Evolutionary conservation across 1,139 yeast species (phyloP).

Genomic region (Yamadazyma atmosphaerica): DNA sequence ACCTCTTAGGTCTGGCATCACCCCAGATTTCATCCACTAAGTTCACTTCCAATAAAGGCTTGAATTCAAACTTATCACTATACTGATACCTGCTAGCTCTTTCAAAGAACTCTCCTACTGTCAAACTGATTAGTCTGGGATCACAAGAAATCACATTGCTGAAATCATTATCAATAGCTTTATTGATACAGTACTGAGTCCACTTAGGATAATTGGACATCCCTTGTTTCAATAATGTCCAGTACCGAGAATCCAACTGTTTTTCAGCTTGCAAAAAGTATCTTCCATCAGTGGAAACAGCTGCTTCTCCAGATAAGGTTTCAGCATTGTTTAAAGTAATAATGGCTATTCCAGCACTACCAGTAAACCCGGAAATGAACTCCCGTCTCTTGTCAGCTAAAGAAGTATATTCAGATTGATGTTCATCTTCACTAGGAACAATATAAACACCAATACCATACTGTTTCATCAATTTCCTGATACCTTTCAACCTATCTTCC

Average conservation of each 20-base stretch:
- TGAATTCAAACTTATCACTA: slow-evolving; percentile 25
- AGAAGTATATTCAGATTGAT: slow-evolving; percentile 56
- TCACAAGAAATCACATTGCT: slow-evolving; percentile 42
- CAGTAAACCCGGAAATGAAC: slow-evolving; percentile 53
- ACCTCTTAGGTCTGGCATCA: slow-evolving; percentile 36
- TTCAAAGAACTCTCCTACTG: slow-evolving; percentile 36
- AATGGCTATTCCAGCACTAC: slow-evolving; percentile 58
- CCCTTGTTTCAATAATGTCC: slow-evolving; percentile 45
- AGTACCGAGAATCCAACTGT: slow-evolving; percentile 33
- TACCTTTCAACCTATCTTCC: slow-evolving; percentile 26
- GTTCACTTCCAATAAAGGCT: slow-evolving; percentile 31
- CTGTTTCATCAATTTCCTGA: slow-evolving; percentile 43
- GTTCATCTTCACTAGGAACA: slow-evolving; percentile 62
- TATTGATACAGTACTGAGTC: slow-evolving; percentile 37
- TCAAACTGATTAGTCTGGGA: slow-evolving; percentile 35
- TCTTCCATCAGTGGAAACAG: slow-evolving; percentile 57
- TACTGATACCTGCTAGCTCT: slow-evolving; percentile 21
- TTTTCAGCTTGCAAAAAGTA: slow-evolving; percentile 52
- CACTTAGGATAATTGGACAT: slow-evolving; percentile 35
- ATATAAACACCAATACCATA: slow-evolving; percentile 50
- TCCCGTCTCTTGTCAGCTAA: slow-evolving; percentile 52
- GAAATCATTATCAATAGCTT: slow-evolving; percentile 32
- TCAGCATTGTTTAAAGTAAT: slow-evolving; percentile 41
- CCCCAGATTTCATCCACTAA: slow-evolving; percentile 47
- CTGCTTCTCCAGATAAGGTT: slow-evolving; percentile 39